Percentiles rank a stretch among this genome's conserved stretches.
Conservation (phyloP, 495 filamentous ascomycete species). For the Lindgomyces ingoldianus region DNA sequence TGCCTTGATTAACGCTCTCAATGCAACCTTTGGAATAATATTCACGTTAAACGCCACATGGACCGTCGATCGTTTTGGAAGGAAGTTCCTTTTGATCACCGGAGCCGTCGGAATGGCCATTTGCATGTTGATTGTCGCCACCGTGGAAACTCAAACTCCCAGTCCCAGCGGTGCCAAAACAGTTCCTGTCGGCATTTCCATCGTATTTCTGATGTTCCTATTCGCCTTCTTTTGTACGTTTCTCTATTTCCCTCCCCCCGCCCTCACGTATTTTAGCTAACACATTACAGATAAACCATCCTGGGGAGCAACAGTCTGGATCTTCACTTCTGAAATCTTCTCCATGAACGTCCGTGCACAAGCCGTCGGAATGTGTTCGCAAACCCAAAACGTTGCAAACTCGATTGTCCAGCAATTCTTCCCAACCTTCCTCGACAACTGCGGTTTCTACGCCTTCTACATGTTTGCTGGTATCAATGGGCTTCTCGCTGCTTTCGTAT, state of each 20-base stretch:
- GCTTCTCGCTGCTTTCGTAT: constrained; percentile 68
- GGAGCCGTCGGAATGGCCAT: constrained; percentile 64
- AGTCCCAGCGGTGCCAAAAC: constrained; percentile 52
- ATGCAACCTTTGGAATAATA: constrained; percentile 47
- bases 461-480: constrained; percentile 58
- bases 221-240: constrained; percentile 65
- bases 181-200: constrained; percentile 61
- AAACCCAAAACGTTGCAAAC: constrained; percentile 67
- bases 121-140: constrained; percentile 45
- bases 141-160: constrained; percentile 51
- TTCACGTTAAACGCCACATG: constrained; percentile 41
- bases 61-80: constrained; percentile 55
- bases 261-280: constrained; percentile 3
- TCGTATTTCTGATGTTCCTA: constrained; percentile 63
- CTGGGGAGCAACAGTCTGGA: constrained; percentile 68
- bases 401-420: constrained; percentile 67
- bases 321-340: constrained; percentile 67
- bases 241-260: neutral
- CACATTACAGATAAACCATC: constrained; percentile 56
- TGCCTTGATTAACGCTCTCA: constrained; percentile 40
- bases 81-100: constrained; percentile 59
- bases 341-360: constrained; percentile 68
- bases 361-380: constrained; percentile 67
- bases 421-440: constrained; percentile 62
- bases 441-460: constrained; percentile 57